Base-by-base conservation (phyloP, 164 flowering plant species). In the Brasenia schreberi region DNA sequence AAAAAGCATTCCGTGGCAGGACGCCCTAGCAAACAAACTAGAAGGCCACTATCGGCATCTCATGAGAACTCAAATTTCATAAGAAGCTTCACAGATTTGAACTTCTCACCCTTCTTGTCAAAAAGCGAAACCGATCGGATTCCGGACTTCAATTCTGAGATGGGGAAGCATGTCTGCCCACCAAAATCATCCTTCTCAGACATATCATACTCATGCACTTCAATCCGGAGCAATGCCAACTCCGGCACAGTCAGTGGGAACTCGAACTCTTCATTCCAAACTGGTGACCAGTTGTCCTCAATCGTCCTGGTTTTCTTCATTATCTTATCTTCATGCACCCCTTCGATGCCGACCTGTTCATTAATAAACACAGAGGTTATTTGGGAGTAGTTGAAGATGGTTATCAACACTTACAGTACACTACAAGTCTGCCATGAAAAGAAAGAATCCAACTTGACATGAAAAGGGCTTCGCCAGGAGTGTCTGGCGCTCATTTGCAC, bases 211-310 rank as follows among this genome's bases (percentile, higher is more conserved):
- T 82, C 83, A 14, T 75, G 82, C 56, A 82, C 83, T 71, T 82
- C 83, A 27, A 82, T 66, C 18, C 81, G 77, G 53, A 82, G 81
- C 74, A 80, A 70, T 59, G 85, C 83, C 17, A 82, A 69, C 69
- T 82, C 82, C n/a, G 85, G 85, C 67, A 80, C 85, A 19, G 79
- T 72, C 49, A 82, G 53, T 11, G 77, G 77, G 74, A 80, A 82
- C 67, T 19, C 67, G 65, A 80, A 82, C 68, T 80, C 83, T 53
- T 76, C 70, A 63, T 82, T 65, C 85, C 85, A 82, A 45, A 66
- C 72, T 7, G 85, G 85, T 62, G 67, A 69, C 85, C 85, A 82
- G 63, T 78, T 67, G 64, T 83, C 80, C 44, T 68, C 80, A 43
- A 81, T 68, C 33, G 64, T 33, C 67, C 18, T 73, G 19, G 86